Evolutionary conservation across 768 basidiomycete genomes (phyloP), one percentile per base, ranked within the genome.

Genomic region (Rhizopogon sp.): DNA sequence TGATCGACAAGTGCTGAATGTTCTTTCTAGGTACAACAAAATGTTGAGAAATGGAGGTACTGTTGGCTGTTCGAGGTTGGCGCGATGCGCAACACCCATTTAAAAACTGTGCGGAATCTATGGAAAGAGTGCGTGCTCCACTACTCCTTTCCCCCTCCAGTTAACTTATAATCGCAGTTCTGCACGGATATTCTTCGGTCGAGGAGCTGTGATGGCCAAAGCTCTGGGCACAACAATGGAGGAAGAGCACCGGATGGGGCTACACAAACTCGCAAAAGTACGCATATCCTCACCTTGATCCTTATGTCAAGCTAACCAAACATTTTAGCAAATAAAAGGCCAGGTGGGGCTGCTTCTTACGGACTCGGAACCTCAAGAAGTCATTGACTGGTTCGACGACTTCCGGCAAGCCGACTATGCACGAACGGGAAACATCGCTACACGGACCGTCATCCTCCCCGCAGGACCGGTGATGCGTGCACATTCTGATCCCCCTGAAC

Each of bases 11-110:
- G 14, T 39, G 31, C 41, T 54, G 37, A 43, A 54, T 47, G 52
- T 39, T 52, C 29, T 9, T 43, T 47, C 43, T 60, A 43, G 92
- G 76, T 98, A 52, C 89, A 92, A 76, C 79, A 79, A 66, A 84
- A 85, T 67, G 75, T 85, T 20, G 93, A 95, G 61, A 90, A 92
- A 75, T 98, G 91, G 87, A 83, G 83, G 65, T 95, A 97, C 71
- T 89, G 92, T 74, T 99, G 94, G 92, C 68, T 98, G 39, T 97
- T 99, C 67, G 85, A 89, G 62, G 92, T 98, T 5, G 95, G 94
- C 14, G 84, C 93, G 61, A 96, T 98, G 93, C 80, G 97, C 57
- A 98, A 96, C 74, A 76, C 93, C 28, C 88, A 93, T 71, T 74
- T 99, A 39, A 95, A 98, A 78, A 93, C 92, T 50, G 91, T 98